phyloP scores from a whole-genome alignment of 352 stramenopile genomes.

The Phytophthora cryptogea region DNA sequence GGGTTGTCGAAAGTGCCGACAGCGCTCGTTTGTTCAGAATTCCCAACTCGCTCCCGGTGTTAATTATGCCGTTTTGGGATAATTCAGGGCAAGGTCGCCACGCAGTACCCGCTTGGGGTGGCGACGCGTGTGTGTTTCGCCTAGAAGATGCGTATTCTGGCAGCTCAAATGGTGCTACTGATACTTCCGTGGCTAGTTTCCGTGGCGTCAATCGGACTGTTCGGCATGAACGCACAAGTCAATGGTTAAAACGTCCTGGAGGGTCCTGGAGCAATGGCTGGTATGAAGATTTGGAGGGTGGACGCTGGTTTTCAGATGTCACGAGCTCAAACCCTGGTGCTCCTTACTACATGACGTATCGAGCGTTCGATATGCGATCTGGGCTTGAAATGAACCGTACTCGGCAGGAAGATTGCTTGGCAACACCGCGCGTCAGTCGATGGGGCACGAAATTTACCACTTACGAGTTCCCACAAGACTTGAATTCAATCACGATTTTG shows the following conservation, averaged over 20 bases:
- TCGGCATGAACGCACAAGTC: constrained; percentile 16
- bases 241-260: constrained; percentile 17
- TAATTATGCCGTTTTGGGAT: constrained; percentile 24
- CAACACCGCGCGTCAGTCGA: constrained; percentile 3
- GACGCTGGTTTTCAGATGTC: constrained; percentile 35
- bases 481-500: constrained; percentile 23
- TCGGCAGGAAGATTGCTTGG: constrained; percentile 9
- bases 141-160: constrained; percentile 15
- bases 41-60: constrained; percentile 15
- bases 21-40: constrained; percentile 20
- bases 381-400: constrained; percentile 26
- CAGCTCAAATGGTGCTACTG: not conserved
- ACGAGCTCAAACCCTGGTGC: constrained; percentile 18
- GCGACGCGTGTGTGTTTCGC: constrained; percentile 26
- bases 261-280: constrained; percentile 30
- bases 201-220: constrained; percentile 21
- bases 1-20: constrained; percentile 16
- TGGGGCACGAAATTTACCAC: constrained; percentile 20
- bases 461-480: constrained; percentile 1
- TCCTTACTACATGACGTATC: constrained; percentile 24
- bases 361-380: constrained; percentile 22
- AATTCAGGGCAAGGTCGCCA: constrained; percentile 11
- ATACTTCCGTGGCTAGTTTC: constrained; percentile 4
- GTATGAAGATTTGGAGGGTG: constrained; percentile 31
- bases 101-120: constrained; percentile 25